A percentile compares a stretch with the other conserved stretches of the same genome.
These are phyloP conservation scores for Cenchrus fungigraminus DNA, from an alignment of 176 grass and related monocot genomes.

Conservation along the genomic window DNA sequence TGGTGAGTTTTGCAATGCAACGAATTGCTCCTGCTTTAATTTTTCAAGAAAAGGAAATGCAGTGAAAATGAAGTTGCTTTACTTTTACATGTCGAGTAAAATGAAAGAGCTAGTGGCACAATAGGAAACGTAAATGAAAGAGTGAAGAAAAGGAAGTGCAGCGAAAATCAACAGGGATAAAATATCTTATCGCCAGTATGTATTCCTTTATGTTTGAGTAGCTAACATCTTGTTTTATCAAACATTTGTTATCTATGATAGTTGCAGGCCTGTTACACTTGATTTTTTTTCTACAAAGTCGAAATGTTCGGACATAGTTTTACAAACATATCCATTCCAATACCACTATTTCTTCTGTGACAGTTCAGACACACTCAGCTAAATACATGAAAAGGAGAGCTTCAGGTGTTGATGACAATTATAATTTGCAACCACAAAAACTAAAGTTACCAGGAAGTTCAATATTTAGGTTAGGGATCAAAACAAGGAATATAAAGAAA, in stretches of 20 bases:
- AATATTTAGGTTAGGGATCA: conserved; percentile 75
- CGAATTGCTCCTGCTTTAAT: background rate
- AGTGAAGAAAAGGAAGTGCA: too few species aligned
- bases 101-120: background rate
- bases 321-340: background rate
- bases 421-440: conserved; percentile 41
- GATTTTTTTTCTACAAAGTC: too few species aligned
- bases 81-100: background rate
- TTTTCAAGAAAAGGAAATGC: background rate
- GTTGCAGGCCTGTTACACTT: too few species aligned
- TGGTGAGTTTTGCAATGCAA: conserved; percentile 53
- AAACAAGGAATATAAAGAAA: conserved; percentile 73
- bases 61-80: conserved; percentile 10
- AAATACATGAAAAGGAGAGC: conserved; percentile 83
- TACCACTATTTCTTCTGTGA: conserved; percentile 28
- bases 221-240: too few species aligned
- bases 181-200: too few species aligned
- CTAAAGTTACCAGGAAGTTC: conserved; percentile 55
- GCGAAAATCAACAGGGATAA: too few species aligned
- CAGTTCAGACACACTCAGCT: conserved; percentile 69
- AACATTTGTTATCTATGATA: too few species aligned
- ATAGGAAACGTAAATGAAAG: background rate
- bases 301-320: background rate
- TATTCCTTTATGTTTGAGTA: too few species aligned
- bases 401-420: conserved; percentile 28